These are phyloP conservation scores for Ziziphus jujuba DNA, from an alignment of 306 rosid species.

Conservation along the genomic window DNA sequence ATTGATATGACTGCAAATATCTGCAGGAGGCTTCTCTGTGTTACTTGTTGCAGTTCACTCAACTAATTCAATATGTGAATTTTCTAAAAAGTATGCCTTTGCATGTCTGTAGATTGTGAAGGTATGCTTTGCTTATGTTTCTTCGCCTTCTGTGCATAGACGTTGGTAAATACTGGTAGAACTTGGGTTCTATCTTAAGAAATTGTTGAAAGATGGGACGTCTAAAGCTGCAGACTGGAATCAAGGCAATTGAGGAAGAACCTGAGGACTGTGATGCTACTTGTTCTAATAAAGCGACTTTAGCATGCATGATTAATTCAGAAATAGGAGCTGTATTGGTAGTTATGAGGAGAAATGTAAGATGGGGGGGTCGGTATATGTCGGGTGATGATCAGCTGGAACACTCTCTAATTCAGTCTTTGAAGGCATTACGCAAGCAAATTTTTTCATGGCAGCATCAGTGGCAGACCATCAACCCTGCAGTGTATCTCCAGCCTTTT, in stretches of 20 bases:
- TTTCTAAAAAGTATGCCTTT: background rate
- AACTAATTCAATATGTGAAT: constrained; percentile 7
- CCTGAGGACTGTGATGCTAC: constrained; percentile 73
- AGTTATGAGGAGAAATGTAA: constrained; percentile 92
- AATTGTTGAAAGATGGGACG: constrained; percentile 61
- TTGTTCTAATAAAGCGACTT: constrained; percentile 61
- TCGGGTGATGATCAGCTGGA: constrained; percentile 98
- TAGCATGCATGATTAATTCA: constrained; percentile 91
- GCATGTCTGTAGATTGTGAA: constrained; percentile 8
- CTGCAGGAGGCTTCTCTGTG: background rate
- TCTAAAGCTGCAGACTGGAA: constrained; percentile 69
- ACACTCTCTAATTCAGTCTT: constrained; percentile 82
- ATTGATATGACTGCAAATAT: background rate
- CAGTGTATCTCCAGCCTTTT: constrained; percentile 88
- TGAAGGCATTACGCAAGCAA: constrained; percentile 80
- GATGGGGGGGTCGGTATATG: constrained; percentile 92
- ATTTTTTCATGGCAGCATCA: constrained; percentile 90
- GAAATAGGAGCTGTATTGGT: constrained; percentile 95
- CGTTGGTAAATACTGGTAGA: constrained; percentile 13
- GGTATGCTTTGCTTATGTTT: constrained; percentile 23
- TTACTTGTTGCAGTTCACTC: background rate
- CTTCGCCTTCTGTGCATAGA: background rate
- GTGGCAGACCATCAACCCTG: constrained; percentile 87
- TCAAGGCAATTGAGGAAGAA: constrained; percentile 84
- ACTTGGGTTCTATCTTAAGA: constrained; percentile 19